Base-by-base conservation (phyloP, 257 asterid genomes). In the Penstemon eatonii region DNA sequence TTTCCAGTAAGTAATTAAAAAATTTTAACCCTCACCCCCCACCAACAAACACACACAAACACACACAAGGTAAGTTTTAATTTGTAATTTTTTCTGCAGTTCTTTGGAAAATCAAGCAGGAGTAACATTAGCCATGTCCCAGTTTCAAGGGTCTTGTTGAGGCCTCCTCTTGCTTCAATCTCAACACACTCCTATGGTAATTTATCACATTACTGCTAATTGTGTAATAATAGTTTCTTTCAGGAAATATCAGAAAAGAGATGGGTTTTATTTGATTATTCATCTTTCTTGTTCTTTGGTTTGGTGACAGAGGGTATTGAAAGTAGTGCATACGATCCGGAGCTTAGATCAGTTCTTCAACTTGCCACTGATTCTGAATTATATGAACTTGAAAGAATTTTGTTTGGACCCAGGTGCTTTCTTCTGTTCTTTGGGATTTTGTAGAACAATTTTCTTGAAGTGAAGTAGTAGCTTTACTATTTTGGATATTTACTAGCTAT, bases 311-410 rank as follows among this genome's bases (percentile, higher is more conserved):
- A 79, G 74, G 68, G 66, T 61, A 69, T 76, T 11, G 77, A 44
- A 40, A 75, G 78, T 68, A 73, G 69, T 43, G 79, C 25, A n/a
- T 75, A 58, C 64, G 96, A 89, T 73, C 91, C 82, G 18, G 96
- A 92, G 80, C 96, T 92, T 68, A 80, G 89, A 13, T 68, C 80
- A 10, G 98, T 92, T 69, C 95, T 92, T 75, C 86, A 86, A 75
- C 92, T 92, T 8, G 96, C 98, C 7, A 84, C 92, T 41, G 96
- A 89, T 73, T 86, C 96, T 45, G 98, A 92, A 64, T 83, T 92
- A 54, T 79, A 75, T 77, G 98, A 89, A 72, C 81, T 92, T 70
- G 95, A 89, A 75, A 83, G 81, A 62, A 89, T 92, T 65, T 73
- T 92, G 78, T 92, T 89, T 82, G 95, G 98, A 19, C 80, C 95